These are phyloP conservation scores for Ramaria sp. DNA, from an alignment of 768 basidiomycete species.

Conservation along the genomic window DNA sequence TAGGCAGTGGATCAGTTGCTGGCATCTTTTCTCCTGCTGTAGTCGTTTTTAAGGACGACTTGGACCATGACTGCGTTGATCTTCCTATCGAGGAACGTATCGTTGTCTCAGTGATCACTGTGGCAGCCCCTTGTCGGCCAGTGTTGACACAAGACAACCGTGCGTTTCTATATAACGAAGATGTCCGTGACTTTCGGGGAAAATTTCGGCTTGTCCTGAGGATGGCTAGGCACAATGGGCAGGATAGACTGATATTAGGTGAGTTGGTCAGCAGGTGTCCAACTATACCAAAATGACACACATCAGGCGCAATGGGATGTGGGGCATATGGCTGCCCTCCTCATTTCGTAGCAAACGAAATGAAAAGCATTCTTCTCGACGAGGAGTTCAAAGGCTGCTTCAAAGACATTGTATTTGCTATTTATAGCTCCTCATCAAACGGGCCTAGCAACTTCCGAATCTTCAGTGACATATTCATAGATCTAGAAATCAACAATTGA, in stretches of 20 bases:
- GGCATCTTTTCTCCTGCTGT: conserved; percentile 35
- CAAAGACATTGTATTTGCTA: conserved; percentile 28
- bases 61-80: conserved; percentile 30
- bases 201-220: conserved; percentile 34
- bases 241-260: conserved; percentile 30
- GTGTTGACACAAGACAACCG: conserved; percentile 20
- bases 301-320: conserved; percentile 33
- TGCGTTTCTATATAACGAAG: conserved; percentile 14
- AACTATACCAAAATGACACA: neutral
- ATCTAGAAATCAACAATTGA: conserved; percentile 12
- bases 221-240: conserved; percentile 29
- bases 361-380: conserved; percentile 30
- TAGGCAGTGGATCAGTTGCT: conserved; percentile 27
- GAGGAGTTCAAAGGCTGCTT: conserved; percentile 35
- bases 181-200: conserved; percentile 26
- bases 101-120: conserved; percentile 33
- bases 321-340: conserved; percentile 34
- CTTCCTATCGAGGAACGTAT: conserved; percentile 22
- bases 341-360: conserved; percentile 27
- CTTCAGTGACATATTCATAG: conserved; percentile 26
- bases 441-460: conserved; percentile 26
- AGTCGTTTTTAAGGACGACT: conserved; percentile 36
- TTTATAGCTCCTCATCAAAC: conserved; percentile 23
- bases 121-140: conserved; percentile 30
- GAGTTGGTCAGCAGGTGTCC: neutral